Evolutionary conservation across 169 alveolate species (phyloP).

Genomic region (Plasmodium adleri): DNA sequence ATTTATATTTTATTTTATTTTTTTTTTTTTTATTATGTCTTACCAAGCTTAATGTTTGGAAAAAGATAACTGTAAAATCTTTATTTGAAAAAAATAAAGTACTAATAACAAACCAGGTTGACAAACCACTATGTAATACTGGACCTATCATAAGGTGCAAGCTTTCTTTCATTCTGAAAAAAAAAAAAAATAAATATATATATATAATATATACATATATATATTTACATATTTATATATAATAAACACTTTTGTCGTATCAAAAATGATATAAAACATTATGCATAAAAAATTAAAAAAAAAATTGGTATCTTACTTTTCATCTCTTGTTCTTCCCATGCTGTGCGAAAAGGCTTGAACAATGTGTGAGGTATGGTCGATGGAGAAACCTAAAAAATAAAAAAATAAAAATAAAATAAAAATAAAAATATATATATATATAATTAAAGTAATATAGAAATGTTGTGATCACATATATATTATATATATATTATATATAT

Average conservation of each 20-base stretch:
- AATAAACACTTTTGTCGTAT: too few relatives aligned
- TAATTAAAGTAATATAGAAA: not conserved
- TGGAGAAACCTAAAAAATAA: conserved; percentile 80
- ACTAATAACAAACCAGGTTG: conserved; percentile 87
- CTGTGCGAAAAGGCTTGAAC: conserved; percentile 89
- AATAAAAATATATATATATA: not conserved
- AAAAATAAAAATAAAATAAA: not conserved
- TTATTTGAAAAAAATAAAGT: conserved; percentile 84
- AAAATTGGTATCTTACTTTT: conserved; percentile 37
- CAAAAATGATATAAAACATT: not conserved
- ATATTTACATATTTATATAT: too few relatives aligned
- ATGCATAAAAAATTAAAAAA: not conserved
- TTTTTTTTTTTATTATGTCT: not conserved
- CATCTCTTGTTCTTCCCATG: conserved; percentile 83
- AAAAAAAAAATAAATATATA: not conserved
- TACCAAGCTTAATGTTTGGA: conserved; percentile 88
- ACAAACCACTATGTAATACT: conserved; percentile 87
- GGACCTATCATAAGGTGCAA: conserved; percentile 88
- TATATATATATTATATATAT: too few relatives aligned
- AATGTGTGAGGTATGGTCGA: conserved; percentile 89
- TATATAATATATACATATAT: too few relatives aligned
- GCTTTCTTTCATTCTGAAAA: conserved; percentile 85
- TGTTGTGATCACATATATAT: too few relatives aligned
- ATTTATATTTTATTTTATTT: not conserved
- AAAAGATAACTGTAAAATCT: conserved; percentile 84